phyloP scores from a whole-genome alignment of 495 filamentous ascomycete species.

The Copromyces sp. region DNA sequence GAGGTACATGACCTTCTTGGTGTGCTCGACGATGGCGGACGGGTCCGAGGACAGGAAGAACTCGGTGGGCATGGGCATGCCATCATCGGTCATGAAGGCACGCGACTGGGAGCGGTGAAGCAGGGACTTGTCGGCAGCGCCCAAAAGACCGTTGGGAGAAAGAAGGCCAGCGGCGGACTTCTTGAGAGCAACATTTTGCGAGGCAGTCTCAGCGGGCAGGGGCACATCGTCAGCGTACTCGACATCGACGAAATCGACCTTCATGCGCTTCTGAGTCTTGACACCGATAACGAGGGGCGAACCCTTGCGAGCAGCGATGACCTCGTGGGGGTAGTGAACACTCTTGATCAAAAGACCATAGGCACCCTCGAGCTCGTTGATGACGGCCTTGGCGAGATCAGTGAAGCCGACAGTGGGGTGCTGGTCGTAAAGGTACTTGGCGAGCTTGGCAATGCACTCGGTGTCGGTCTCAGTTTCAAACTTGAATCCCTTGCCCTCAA shows the following conservation, averaged over 20 bases:
- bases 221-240: constrained; percentile 83
- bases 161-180: constrained; percentile 49
- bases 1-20: constrained; percentile 98
- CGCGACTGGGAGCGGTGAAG: constrained; percentile 96
- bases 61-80: constrained; percentile 92
- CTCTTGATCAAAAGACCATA: constrained; percentile 96
- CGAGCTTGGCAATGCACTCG: constrained; percentile 96
- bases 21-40: constrained; percentile 97
- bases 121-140: constrained; percentile 91
- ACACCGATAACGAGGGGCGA: constrained; percentile 95
- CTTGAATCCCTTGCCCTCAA: constrained; percentile 89
- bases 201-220: constrained; percentile 86
- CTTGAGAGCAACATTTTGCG: constrained; percentile 93
- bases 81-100: constrained; percentile 96
- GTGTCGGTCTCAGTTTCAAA: constrained; percentile 99
- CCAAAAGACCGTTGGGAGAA: constrained; percentile 59
- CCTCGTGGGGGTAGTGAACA: constrained; percentile 95
- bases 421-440: constrained; percentile 96
- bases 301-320: constrained; percentile 95
- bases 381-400: constrained; percentile 89
- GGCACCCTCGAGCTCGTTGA: constrained; percentile 95
- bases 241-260: constrained; percentile 99
- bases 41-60: constrained; percentile 98
- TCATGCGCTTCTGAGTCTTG: constrained; percentile 94
- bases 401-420: constrained; percentile 94